A percentile compares a stretch with the other conserved stretches of the same genome.
Evolutionary conservation across 257 asterid species (phyloP).

Genomic region (Scutellaria minor): DNA sequence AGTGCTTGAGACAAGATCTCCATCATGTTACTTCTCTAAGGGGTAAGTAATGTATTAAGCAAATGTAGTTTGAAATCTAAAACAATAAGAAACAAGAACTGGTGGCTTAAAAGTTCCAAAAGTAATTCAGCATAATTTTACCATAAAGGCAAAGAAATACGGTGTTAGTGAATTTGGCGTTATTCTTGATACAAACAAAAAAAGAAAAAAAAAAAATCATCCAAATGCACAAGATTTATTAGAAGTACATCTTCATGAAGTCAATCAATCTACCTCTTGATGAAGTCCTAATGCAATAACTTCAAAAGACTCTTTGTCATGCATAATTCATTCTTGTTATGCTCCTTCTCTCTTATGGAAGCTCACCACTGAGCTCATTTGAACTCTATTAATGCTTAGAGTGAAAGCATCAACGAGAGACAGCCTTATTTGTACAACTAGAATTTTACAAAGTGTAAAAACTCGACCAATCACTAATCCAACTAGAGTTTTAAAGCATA

Average conservation of each 20-base stretch:
- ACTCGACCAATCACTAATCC: not conserved
- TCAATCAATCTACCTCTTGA: not conserved
- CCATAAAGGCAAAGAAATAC: not conserved
- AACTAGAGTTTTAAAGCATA: conserved; percentile 15
- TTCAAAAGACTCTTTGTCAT: conserved; percentile 8
- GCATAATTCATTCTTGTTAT: not conserved
- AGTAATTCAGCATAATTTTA: not conserved
- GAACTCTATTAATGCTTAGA: conserved; percentile 14
- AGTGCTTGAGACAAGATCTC: not conserved
- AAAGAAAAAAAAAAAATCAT: no score
- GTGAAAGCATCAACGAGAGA: not conserved
- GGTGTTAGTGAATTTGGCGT: no score
- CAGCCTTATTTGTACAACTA: not conserved
- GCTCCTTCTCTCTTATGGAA: not conserved
- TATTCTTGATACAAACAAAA: no score
- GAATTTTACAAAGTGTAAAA: not conserved
- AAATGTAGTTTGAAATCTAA: not conserved
- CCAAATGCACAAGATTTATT: not conserved
- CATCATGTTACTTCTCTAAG: not conserved
- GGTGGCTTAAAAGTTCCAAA: not conserved
- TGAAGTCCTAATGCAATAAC: not conserved
- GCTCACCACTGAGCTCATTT: conserved; percentile 1
- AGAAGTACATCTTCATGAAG: not conserved
- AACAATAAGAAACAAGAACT: not conserved
- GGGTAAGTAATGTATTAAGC: not conserved